A percentile compares a stretch with the other conserved stretches of the same genome.
Conservation (phyloP, 2,329 filamentous ascomycete genomes). For the Calonectria hongkongensis region DNA sequence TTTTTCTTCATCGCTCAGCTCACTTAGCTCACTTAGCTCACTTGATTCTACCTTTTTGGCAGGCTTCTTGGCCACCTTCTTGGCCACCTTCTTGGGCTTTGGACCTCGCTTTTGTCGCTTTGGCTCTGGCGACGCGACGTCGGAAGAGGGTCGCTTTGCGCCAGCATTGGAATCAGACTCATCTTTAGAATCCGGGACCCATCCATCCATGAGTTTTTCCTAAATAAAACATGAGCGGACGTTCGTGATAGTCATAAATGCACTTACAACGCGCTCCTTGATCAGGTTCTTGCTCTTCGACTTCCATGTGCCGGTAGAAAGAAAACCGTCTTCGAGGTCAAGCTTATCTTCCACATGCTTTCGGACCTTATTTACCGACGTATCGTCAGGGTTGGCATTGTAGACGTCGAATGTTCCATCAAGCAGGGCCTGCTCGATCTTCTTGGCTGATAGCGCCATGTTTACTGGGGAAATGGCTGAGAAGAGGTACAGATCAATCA, state of each 20-base stretch:
- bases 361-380: conserved; percentile 76
- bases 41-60: conserved; percentile 53
- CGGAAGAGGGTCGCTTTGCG: conserved; percentile 60
- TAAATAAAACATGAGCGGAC: conserved; percentile 42
- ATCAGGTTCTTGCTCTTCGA: conserved; percentile 75
- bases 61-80: conserved; percentile 57
- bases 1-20: conserved; percentile 53
- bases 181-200: conserved; percentile 54
- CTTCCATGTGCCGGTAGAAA: conserved; percentile 73
- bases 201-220: conserved; percentile 62
- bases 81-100: conserved; percentile 50
- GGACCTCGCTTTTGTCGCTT: conserved; percentile 63
- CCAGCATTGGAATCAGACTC: conserved; percentile 52
- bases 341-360: conserved; percentile 70
- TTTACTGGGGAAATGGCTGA: not conserved
- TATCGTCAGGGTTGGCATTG: conserved; percentile 64
- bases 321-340: conserved; percentile 70
- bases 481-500: conserved; percentile 3
- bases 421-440: conserved; percentile 68
- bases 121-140: conserved; percentile 61
- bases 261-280: conserved; percentile 70
- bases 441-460: conserved; percentile 65
- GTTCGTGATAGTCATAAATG: not conserved
- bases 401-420: conserved; percentile 69
- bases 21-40: conserved; percentile 46